These are phyloP conservation scores for Sporothrix pseudoabietina DNA, from an alignment of 2,329 filamentous ascomycete genomes.

Conservation along the genomic window DNA sequence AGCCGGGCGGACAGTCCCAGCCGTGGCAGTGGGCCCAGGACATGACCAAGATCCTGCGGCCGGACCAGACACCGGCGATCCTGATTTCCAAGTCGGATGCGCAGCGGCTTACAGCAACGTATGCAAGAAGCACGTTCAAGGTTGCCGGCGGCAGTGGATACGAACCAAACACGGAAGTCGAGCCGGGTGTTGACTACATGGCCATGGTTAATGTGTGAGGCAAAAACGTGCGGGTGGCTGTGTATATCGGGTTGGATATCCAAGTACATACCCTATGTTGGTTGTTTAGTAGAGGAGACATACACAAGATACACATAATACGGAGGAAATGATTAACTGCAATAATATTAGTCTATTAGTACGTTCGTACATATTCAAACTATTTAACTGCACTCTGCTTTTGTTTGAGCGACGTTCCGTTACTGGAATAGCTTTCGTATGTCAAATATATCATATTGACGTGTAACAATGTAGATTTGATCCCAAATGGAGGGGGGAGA, in stretches of 20 bases:
- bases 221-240: background rate
- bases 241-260: constrained; percentile 11
- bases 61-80: constrained; percentile 34
- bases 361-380: background rate
- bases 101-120: constrained; percentile 34
- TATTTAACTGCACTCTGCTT: background rate
- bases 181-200: constrained; percentile 36
- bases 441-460: background rate
- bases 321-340: background rate
- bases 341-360: background rate
- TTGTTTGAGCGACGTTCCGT: background rate
- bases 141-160: no score
- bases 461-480: background rate
- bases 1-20: constrained; percentile 61
- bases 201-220: constrained; percentile 37
- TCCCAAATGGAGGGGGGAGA: background rate
- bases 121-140: constrained; percentile 34
- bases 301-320: background rate
- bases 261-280: background rate
- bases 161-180: background rate
- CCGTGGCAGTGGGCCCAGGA: constrained; percentile 79
- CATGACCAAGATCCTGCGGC: constrained; percentile 57
- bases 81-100: constrained; percentile 36
- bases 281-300: background rate
- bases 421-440: background rate